Conservation (phyloP, 2,329 filamentous ascomycete species). For the Fusarium armeniacum region DNA sequence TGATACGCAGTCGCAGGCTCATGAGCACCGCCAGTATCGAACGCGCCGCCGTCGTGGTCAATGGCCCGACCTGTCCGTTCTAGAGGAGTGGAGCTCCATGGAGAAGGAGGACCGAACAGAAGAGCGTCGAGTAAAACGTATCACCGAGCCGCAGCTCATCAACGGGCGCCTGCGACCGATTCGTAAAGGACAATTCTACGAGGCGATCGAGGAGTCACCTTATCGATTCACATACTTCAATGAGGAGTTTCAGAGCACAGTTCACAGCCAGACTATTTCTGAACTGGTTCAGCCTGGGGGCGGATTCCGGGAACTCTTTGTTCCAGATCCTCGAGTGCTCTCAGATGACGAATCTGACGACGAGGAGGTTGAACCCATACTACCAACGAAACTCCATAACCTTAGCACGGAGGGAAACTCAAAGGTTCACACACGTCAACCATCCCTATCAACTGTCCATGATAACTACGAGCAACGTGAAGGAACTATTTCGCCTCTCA, state of each 20-base stretch:
- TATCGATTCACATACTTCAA: conserved; percentile 99
- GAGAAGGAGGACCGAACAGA: conserved; percentile 89
- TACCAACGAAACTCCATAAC: conserved; percentile 46
- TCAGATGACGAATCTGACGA: conserved; percentile 81
- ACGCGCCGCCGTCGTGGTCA: conserved; percentile 74
- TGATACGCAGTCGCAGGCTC: conserved; percentile 68
- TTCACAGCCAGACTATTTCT: conserved; percentile 95
- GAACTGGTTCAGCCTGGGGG: conserved; percentile 89
- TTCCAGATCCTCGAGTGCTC: conserved; percentile 84
- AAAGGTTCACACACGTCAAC: conserved; percentile 61
- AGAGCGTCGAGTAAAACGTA: conserved; percentile 87
- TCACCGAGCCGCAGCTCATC: conserved; percentile 92
- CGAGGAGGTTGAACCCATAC: conserved; percentile 62
- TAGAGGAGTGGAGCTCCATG: conserved; percentile 91
- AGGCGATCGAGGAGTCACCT: conserved; percentile 88
- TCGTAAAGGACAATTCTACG: conserved; percentile 81
- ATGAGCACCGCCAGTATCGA: conserved; percentile 53
- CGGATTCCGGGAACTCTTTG: conserved; percentile 88
- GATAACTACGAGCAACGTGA: conserved; percentile 41
- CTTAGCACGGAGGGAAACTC: conserved; percentile 57
- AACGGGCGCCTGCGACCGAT: conserved; percentile 89
- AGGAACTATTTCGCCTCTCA: conserved; percentile 51
- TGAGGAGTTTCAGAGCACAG: conserved; percentile 94
- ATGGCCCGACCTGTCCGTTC: conserved; percentile 87
- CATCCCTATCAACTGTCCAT: conserved; percentile 57